Evolutionary conservation across 2,329 filamentous ascomycete species (phyloP).

Genomic region (Colletotrichum noveboracense): DNA sequence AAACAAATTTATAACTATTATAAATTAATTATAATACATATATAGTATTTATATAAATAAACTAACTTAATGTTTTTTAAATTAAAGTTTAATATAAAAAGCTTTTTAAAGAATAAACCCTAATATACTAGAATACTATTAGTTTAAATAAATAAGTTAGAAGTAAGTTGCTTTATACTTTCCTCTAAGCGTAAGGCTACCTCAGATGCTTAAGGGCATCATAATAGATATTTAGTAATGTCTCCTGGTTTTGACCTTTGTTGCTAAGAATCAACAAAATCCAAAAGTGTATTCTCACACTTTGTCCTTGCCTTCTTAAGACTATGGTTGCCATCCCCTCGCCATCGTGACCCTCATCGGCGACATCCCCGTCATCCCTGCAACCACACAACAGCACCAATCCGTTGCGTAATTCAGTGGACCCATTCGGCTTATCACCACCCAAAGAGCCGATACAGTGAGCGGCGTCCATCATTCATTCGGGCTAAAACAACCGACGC

Average conservation of each 20-base stretch:
- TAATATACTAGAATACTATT: no score
- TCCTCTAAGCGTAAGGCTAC: no score
- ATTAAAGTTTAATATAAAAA: no score
- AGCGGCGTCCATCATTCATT: neutral
- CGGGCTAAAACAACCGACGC: neutral
- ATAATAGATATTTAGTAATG: neutral
- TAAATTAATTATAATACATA: no score
- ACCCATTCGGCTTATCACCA: neutral
- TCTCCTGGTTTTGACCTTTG: rapidly evolving
- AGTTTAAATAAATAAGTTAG: no score
- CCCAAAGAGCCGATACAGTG: neutral
- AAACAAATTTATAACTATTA: no score
- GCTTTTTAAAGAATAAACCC: no score
- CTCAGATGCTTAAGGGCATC: no score
- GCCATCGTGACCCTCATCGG: neutral
- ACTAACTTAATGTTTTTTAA: no score
- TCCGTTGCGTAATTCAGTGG: neutral
- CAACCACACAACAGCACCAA: neutral
- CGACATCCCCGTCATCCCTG: neutral
- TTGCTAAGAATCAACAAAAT: rapidly evolving
- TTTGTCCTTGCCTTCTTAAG: rapidly evolving
- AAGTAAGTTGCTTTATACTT: no score
- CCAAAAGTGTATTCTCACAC: rapidly evolving
- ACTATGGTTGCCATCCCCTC: neutral
- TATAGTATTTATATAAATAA: no score